Conservation (phyloP, 1,139 yeast species). For the Geotrichum carabidarum region DNA sequence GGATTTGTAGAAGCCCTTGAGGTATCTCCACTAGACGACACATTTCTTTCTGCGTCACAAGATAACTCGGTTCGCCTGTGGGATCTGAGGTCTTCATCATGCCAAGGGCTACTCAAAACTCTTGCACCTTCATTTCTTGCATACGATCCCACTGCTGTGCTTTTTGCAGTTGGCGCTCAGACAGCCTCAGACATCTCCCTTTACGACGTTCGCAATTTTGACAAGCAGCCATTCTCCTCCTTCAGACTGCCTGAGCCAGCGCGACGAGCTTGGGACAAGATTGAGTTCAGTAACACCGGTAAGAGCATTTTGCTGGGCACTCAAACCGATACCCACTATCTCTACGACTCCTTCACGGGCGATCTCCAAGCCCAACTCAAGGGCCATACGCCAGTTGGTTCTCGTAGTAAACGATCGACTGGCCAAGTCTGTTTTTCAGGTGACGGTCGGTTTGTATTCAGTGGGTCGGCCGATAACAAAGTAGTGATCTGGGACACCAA, state of each 20-base stretch:
- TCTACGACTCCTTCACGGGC: constrained; percentile 72
- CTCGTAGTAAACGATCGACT: constrained; percentile 19
- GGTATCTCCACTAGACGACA: constrained; percentile 67
- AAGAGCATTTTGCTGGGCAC: constrained; percentile 66
- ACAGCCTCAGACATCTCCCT: constrained; percentile 48
- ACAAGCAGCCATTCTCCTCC: constrained; percentile 50
- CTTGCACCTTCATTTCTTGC: constrained; percentile 57
- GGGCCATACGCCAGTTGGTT: constrained; percentile 43
- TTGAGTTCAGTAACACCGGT: constrained; percentile 84
- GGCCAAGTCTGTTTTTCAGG: constrained; percentile 65
- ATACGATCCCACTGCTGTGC: constrained; percentile 77
- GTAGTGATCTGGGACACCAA: constrained; percentile 57
- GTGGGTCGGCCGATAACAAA: constrained; percentile 54
- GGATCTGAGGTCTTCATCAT: constrained; percentile 61
- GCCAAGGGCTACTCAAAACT: constrained; percentile 54
- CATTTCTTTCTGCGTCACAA: constrained; percentile 60
- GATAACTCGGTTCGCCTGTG: constrained; percentile 82
- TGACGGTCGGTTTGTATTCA: constrained; percentile 68
- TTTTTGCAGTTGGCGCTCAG: constrained; percentile 66
- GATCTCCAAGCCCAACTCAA: constrained; percentile 48
- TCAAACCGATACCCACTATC: constrained; percentile 47
- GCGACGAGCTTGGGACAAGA: constrained; percentile 48
- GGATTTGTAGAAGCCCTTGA: constrained; percentile 67
- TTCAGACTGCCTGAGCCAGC: constrained; percentile 36
- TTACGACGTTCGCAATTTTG: constrained; percentile 56